A percentile compares a stretch with the other conserved stretches of the same genome.
phyloP scores from a whole-genome alignment of 1,139 yeast genomes.

The Yamadazyma siamensis region DNA sequence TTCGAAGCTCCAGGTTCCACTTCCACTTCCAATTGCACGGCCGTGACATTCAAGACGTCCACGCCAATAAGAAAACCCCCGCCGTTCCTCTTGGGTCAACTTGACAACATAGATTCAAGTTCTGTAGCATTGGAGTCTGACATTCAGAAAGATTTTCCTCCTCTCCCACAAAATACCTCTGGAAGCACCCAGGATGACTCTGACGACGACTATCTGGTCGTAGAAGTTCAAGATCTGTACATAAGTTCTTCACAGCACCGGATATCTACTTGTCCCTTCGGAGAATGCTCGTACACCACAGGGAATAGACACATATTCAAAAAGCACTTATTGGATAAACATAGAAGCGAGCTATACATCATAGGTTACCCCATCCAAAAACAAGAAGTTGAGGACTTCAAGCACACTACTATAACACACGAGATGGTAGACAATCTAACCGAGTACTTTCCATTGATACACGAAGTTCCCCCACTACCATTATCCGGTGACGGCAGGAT shows the following conservation, averaged over 20 bases:
- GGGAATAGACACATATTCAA: slow-evolving; percentile 29
- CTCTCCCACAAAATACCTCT: too few species aligned
- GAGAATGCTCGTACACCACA: slow-evolving; percentile 27
- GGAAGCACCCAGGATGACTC: slow-evolving; percentile 10
- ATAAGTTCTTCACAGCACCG: slow-evolving; percentile 4
- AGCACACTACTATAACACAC: slow-evolving; percentile 5
- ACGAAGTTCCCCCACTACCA: slow-evolving; percentile 24
- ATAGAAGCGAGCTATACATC: slow-evolving; percentile 19
- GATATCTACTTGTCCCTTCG: slow-evolving; percentile 29
- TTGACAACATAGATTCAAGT: too few species aligned
- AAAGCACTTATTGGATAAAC: slow-evolving; percentile 28
- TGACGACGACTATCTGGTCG: slow-evolving; percentile 27
- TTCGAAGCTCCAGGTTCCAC: too few species aligned
- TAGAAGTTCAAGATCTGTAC: slow-evolving; percentile 17
- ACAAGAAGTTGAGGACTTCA: slow-evolving; percentile 7
- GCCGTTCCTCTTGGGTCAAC: too few species aligned
- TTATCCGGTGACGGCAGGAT: slow-evolving; percentile 19
- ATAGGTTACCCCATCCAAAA: slow-evolving; percentile 34
- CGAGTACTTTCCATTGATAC: slow-evolving; percentile 26
- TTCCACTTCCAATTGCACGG: too few species aligned
- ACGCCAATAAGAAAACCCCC: too few species aligned
- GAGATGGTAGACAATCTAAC: slow-evolving; percentile 13
- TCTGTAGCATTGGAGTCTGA: too few species aligned
- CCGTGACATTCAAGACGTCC: too few species aligned
- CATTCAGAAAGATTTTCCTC: too few species aligned